Conservation (phyloP, 1,284 basidiomycete genomes). For the Cryptococcus amylolentus region DNA sequence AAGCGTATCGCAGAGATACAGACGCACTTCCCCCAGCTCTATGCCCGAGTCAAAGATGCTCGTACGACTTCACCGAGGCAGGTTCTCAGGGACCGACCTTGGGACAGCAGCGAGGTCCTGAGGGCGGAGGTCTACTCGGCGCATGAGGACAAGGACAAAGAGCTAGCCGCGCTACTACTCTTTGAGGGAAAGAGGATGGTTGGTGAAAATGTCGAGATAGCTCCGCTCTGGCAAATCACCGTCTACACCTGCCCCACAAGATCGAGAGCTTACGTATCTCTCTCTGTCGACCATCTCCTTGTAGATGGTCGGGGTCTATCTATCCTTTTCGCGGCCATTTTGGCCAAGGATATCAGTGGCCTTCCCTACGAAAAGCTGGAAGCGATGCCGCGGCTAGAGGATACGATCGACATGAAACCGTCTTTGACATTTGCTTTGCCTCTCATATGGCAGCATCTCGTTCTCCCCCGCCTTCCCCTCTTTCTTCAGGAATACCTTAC, state of each 20-base stretch:
- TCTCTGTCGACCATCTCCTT: slow-evolving; percentile 7
- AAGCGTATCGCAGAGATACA: slow-evolving; percentile 29
- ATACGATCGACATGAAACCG: slow-evolving; percentile 26
- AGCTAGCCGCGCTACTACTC: background rate
- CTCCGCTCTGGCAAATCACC: slow-evolving; percentile 16
- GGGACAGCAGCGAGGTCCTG: slow-evolving; percentile 16
- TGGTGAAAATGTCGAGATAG: background rate
- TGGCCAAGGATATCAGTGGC: slow-evolving; percentile 10
- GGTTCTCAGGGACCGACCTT: slow-evolving; percentile 4
- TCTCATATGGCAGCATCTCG: slow-evolving; percentile 27
- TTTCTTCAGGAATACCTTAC: slow-evolving; percentile 27
- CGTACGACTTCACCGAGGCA: slow-evolving; percentile 14
- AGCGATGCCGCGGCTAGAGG: slow-evolving; percentile 18
- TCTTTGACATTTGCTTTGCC: slow-evolving; percentile 11
- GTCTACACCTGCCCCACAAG: background rate
- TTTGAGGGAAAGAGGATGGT: background rate
- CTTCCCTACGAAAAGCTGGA: slow-evolving; percentile 16
- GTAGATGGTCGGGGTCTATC: slow-evolving; percentile 23
- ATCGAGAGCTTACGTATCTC: slow-evolving; percentile 5
- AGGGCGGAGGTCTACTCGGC: slow-evolving; percentile 51
- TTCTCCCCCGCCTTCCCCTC: slow-evolving; percentile 32
- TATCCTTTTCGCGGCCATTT: slow-evolving; percentile 14
- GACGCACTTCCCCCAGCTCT: slow-evolving; percentile 29
- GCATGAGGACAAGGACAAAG: slow-evolving; percentile 59
- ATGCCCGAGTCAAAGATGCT: slow-evolving; percentile 12